These are phyloP conservation scores for Ambrosia artemisiifolia DNA, from an alignment of 129 eudicot genomes.

Conservation along the genomic window DNA sequence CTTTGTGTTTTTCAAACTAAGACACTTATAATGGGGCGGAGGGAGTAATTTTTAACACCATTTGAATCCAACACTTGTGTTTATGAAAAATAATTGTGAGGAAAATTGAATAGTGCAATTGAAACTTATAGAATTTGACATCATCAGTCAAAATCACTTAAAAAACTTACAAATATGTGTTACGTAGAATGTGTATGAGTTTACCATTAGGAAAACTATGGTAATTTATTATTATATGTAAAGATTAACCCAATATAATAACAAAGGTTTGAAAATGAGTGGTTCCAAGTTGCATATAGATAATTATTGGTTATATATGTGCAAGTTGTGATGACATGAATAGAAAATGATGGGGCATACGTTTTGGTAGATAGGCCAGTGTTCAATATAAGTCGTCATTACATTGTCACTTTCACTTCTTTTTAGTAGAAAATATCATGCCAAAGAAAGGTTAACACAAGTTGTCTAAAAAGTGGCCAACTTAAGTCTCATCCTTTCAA, in stretches of 20 bases:
- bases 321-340: constrained; percentile 14
- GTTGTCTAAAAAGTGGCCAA: constrained; percentile 8
- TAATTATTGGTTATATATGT: constrained; percentile 14
- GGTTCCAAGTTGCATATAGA: constrained; percentile 19
- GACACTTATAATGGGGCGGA: too few relatives aligned
- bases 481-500: constrained; percentile 5
- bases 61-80: too few relatives aligned
- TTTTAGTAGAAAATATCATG: constrained; percentile 4
- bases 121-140: too few relatives aligned
- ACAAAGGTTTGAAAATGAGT: constrained; percentile 11
- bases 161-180: not conserved
- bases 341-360: constrained; percentile 17
- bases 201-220: not conserved
- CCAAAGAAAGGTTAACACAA: not conserved
- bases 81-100: too few relatives aligned
- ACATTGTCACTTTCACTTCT: constrained; percentile 4
- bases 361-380: constrained; percentile 10
- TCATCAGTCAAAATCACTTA: too few relatives aligned
- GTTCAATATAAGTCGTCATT: constrained; percentile 22
- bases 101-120: too few relatives aligned
- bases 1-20: too few relatives aligned
- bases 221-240: not conserved
- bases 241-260: not conserved
- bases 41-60: too few relatives aligned
- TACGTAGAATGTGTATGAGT: not conserved